phyloP scores from a whole-genome alignment of 2,329 filamentous ascomycete species.

The Cadophora sp. region DNA sequence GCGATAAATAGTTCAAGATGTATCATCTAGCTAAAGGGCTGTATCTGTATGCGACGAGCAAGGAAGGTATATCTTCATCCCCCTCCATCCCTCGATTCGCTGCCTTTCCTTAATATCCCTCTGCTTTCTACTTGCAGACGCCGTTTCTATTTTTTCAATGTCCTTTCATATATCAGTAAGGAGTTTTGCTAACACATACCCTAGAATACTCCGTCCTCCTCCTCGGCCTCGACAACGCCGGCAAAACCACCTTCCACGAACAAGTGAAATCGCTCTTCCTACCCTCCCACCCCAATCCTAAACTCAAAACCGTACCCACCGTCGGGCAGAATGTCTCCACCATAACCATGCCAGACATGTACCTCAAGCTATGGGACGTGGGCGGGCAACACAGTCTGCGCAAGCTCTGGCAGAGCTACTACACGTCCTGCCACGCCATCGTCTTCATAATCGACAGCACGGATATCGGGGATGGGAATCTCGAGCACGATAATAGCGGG shows the following conservation, averaged over 20 bases:
- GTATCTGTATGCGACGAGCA: constrained; percentile 94
- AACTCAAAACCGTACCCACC: constrained; percentile 88
- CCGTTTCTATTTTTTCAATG: not conserved
- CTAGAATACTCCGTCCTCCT: constrained; percentile 96
- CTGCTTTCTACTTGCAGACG: not conserved
- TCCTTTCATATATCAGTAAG: constrained; percentile 9
- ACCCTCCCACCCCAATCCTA: constrained; percentile 66
- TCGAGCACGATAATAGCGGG: constrained; percentile 53
- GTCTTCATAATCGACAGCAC: constrained; percentile 97
- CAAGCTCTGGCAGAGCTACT: constrained; percentile 95
- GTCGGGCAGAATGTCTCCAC: constrained; percentile 97
- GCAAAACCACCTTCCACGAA: constrained; percentile 97
- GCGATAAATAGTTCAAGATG: constrained; percentile 58
- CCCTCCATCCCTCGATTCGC: not conserved
- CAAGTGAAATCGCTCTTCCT: constrained; percentile 92
- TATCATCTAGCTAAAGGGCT: constrained; percentile 96
- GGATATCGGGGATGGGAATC: constrained; percentile 80
- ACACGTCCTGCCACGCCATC: constrained; percentile 91
- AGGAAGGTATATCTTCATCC: constrained; percentile 72
- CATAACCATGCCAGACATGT: constrained; percentile 90
- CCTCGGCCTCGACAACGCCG: constrained; percentile 96
- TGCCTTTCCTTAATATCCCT: not conserved
- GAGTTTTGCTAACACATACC: constrained; percentile 10
- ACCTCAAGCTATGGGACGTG: constrained; percentile 98
- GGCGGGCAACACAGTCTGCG: constrained; percentile 90